Percentiles rank a stretch among this genome's conserved stretches.
Conservation (phyloP, 2,329 filamentous ascomycete species). For the Fusarium poae region DNA sequence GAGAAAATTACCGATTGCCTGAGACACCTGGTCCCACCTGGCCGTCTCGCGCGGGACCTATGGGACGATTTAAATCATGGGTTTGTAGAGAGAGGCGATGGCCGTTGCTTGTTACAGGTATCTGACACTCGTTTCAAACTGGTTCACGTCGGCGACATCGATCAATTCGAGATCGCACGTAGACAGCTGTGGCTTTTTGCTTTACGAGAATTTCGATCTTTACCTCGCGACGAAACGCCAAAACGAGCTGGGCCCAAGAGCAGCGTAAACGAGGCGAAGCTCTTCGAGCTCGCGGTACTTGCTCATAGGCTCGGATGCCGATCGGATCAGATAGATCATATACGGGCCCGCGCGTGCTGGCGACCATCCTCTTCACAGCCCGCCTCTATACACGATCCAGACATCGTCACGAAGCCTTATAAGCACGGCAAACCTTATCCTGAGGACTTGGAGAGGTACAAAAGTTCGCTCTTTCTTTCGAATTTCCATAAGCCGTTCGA, state of each 20-base stretch:
- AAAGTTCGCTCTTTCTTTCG: background rate
- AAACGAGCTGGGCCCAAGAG: conserved; percentile 11
- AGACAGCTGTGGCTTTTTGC: conserved; percentile 22
- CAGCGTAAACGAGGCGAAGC: conserved; percentile 1
- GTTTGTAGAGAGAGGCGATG: conserved; percentile 10
- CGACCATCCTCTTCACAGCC: background rate
- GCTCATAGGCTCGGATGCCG: conserved; percentile 13
- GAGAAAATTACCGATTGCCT: conserved; percentile 8
- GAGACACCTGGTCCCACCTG: no score
- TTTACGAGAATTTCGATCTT: conserved; percentile 15
- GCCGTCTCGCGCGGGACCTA: no score
- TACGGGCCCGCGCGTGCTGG: background rate
- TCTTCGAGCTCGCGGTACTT: conserved; percentile 10
- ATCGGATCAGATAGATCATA: conserved; percentile 9
- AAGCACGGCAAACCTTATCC: background rate
- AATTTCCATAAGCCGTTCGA: conserved; percentile 4
- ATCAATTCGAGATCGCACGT: conserved; percentile 11
- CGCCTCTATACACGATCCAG: background rate
- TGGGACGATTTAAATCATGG: conserved; percentile 8
- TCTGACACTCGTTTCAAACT: conserved; percentile 12
- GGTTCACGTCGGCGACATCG: background rate
- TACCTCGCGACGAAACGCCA: background rate
- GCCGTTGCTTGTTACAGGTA: conserved; percentile 7
- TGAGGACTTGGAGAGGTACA: background rate
- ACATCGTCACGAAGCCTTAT: conserved; percentile 1